phyloP scores from a whole-genome alignment of 2,329 filamentous ascomycete genomes.

The Zopfia rhizophila region DNA sequence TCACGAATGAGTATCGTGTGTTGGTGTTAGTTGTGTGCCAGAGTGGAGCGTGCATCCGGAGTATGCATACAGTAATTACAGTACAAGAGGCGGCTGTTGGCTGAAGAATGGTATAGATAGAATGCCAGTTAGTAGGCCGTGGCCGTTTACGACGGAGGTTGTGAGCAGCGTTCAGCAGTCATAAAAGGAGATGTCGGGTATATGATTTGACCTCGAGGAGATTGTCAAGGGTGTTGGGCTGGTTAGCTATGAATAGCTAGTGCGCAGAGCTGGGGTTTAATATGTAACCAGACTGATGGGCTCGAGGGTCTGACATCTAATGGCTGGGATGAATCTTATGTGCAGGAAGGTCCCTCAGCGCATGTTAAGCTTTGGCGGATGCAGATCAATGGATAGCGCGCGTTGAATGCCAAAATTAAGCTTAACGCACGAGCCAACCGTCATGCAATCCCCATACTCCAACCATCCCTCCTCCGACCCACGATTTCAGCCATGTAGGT shows the following conservation, averaged over 20 bases:
- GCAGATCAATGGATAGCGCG: neutral
- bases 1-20: no score
- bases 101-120: constrained; percentile 6
- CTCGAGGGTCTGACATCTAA: no score
- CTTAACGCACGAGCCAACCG: constrained; percentile 2
- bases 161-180: constrained; percentile 2
- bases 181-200: no score
- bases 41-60: constrained; percentile 10
- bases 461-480: constrained; percentile 12
- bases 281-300: no score
- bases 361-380: neutral
- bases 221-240: no score
- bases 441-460: no score
- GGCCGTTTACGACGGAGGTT: constrained; percentile 1
- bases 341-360: no score
- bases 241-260: no score
- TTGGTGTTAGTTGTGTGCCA: constrained; percentile 4
- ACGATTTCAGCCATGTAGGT: no score
- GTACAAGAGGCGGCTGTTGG: constrained; percentile 7
- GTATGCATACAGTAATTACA: constrained; percentile 6
- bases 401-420: constrained; percentile 4
- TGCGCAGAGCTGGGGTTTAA: no score
- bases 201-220: no score
- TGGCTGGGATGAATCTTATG: no score
- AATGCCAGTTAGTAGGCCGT: neutral